Base-by-base conservation (phyloP, 257 asterid species). In the Nicotiana knightiana region DNA sequence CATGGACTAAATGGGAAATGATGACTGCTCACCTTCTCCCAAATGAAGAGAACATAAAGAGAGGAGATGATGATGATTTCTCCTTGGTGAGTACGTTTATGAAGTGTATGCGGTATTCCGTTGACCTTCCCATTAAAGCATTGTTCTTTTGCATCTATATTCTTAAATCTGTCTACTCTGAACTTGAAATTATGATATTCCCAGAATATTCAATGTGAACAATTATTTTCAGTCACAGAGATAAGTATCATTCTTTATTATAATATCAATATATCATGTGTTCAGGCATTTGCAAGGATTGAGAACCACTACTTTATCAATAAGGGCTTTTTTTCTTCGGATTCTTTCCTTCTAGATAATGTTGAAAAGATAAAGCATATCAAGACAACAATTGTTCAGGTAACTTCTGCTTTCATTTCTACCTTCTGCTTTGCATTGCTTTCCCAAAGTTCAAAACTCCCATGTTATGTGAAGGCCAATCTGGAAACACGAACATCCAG, bases 1-100 rank as follows among this genome's bases (percentile, higher is more conserved):
- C 91, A 73, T 96, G 99, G 99, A 96, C 99, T 86, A 96, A 86
- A 86, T 95, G 99, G 99, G 99, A 95, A 91, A 90, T 94, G 98
- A 86, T 89, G 97, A 94, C 99, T 18, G 95, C 98, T 81, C 97
- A 95, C 88, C 97, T 96, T 87, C 82, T 89, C 87, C 99, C 97
- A 48, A 89, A 93, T 87, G 97, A 94, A 83, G 94, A 73, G 48
- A 85, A 77, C 67, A 68, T 88, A 59, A 87, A 90, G 83, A 94
- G 88, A 85, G 98, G 99, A 66, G 94, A 94, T 48, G 95, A 91
- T 80, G 98, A 94, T 67, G 85, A 90, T 13, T 96, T 96, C 88
- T 96, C 97, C 86, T 88, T 96, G 99, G 99, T 96, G 81, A 89
- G 97, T 90, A 33, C 71, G 15, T 28, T 70, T 35, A 35, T 17